Conservation (phyloP, 2,329 filamentous ascomycete species). For the Diaporthe humulicola region DNA sequence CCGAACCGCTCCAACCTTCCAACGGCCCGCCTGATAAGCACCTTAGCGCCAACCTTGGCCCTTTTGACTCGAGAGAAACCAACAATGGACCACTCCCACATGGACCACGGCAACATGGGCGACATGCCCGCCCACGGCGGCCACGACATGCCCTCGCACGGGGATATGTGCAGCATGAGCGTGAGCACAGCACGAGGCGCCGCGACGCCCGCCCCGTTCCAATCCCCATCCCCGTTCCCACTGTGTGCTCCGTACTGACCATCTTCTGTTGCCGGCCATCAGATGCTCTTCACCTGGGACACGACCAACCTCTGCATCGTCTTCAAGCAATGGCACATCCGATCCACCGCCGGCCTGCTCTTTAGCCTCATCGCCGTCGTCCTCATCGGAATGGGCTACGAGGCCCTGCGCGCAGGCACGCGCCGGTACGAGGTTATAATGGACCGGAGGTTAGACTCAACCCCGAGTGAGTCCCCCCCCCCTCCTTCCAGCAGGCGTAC, state of each 20-base stretch:
- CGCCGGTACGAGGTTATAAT: constrained; percentile 79
- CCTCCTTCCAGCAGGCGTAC: constrained; percentile 35
- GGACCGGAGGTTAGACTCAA: constrained; percentile 59
- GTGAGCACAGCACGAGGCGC: constrained; percentile 63
- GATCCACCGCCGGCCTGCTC: constrained; percentile 79
- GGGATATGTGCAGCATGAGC: constrained; percentile 88
- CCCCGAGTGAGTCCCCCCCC: constrained; percentile 63
- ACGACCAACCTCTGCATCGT: constrained; percentile 95
- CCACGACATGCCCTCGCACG: constrained; percentile 51
- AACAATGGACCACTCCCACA: constrained; percentile 61
- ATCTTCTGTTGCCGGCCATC: neutral
- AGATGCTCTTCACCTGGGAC: constrained; percentile 99
- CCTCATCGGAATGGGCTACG: constrained; percentile 90
- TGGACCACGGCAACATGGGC: constrained; percentile 63
- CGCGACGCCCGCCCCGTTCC: no score
- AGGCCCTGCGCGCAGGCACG: constrained; percentile 83
- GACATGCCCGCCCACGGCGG: constrained; percentile 60
- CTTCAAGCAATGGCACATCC: constrained; percentile 91
- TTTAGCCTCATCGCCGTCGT: constrained; percentile 87
- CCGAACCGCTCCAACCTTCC: constrained; percentile 16
- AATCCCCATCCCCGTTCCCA: no score
- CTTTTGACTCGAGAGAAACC: neutral
- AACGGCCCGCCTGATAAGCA: neutral
- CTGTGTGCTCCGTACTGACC: constrained; percentile 38
- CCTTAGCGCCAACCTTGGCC: constrained; percentile 35